Evolutionary conservation across 495 filamentous ascomycete genomes (phyloP).

Genomic region (Bacidia rubella): DNA sequence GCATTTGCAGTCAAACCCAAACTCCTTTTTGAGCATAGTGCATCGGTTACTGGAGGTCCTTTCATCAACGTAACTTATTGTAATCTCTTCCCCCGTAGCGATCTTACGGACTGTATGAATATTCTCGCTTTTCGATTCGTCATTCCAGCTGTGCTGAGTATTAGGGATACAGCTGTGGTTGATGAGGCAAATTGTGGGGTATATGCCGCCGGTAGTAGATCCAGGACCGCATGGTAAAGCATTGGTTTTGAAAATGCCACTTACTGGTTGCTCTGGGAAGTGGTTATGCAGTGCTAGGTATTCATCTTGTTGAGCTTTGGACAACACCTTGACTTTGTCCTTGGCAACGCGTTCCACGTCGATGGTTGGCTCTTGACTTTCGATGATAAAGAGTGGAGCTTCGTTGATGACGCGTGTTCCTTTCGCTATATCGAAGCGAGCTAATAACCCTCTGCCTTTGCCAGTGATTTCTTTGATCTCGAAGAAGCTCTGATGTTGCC

Average conservation of each 20-base stretch:
- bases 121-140: slow-evolving; percentile 18
- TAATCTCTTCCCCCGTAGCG: slow-evolving; percentile 29
- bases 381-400: neutral
- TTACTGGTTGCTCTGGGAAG: slow-evolving; percentile 21
- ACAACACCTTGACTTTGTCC: neutral
- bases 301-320: slow-evolving; percentile 21
- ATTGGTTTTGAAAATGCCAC: slow-evolving; percentile 28
- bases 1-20: slow-evolving; percentile 30
- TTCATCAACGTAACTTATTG: slow-evolving; percentile 24
- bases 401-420: neutral
- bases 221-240: slow-evolving; percentile 25
- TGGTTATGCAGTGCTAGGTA: slow-evolving; percentile 30
- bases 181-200: slow-evolving; percentile 25
- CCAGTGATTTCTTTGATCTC: neutral
- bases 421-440: neutral
- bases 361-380: neutral
- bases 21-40: slow-evolving; percentile 22
- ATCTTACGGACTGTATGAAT: slow-evolving; percentile 30
- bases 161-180: slow-evolving; percentile 34
- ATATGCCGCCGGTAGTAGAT: slow-evolving; percentile 24
- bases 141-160: slow-evolving; percentile 28
- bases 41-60: slow-evolving; percentile 19
- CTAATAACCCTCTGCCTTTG: neutral
- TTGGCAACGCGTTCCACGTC: neutral
- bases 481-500: no score